Conservation (phyloP, 805 yeast species). For the Huiozyma naganishii region DNA sequence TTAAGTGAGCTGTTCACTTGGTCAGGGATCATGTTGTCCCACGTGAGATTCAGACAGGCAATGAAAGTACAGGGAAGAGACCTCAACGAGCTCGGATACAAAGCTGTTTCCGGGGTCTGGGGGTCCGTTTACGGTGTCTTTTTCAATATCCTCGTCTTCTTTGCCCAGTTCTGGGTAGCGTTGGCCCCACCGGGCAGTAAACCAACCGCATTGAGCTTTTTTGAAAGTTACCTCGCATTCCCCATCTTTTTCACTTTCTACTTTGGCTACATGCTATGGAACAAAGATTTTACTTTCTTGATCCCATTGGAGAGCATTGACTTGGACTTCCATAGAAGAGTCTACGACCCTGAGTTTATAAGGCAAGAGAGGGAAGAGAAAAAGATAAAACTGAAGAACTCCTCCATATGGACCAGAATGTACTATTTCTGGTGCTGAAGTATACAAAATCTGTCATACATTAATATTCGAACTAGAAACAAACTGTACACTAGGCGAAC, state of each 20-base stretch:
- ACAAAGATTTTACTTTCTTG: constrained; percentile 27
- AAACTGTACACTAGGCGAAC: background rate
- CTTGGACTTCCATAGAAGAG: constrained; percentile 34
- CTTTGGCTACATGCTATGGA: constrained; percentile 40
- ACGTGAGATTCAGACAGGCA: constrained; percentile 46
- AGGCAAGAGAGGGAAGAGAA: constrained; percentile 34
- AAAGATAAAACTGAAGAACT: constrained; percentile 13
- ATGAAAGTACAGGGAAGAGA: constrained; percentile 40
- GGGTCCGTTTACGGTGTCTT: constrained; percentile 42
- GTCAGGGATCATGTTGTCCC: constrained; percentile 43
- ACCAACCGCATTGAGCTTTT: constrained; percentile 34
- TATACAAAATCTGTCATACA: background rate
- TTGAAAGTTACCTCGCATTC: constrained; percentile 43
- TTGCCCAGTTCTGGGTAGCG: constrained; percentile 58
- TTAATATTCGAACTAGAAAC: background rate
- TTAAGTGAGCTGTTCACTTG: constrained; percentile 50
- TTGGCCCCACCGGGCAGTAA: constrained; percentile 40
- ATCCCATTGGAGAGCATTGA: constrained; percentile 32
- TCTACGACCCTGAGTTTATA: constrained; percentile 30
- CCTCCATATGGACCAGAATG: constrained; percentile 25
- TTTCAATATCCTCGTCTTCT: constrained; percentile 39
- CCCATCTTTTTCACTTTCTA: constrained; percentile 36
- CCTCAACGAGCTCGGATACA: constrained; percentile 38
- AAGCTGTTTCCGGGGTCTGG: constrained; percentile 36
- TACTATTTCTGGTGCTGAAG: constrained; percentile 33